Evolutionary conservation across 2,329 filamentous ascomycete species (phyloP), one percentile per base, ranked within the genome.

Genomic region (Neofusicoccum laricinum): DNA sequence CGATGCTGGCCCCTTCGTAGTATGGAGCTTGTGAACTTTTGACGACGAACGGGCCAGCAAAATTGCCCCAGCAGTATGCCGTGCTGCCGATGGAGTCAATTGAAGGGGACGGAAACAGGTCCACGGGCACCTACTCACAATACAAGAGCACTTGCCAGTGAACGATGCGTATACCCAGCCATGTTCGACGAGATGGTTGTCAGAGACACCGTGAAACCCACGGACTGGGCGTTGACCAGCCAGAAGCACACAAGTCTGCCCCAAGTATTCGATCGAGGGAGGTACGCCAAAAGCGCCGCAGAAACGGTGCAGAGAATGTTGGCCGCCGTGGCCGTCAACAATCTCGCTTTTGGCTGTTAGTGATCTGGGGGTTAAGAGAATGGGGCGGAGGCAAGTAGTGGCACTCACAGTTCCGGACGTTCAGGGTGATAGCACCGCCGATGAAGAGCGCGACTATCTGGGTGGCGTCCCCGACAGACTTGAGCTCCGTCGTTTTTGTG

Each of bases 21-120:
- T 67, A 41, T 10, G 76, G 76, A 2, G 77, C 75, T 49, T 78
- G 66, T 11, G 69, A 71, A 17, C 64, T 63, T 48, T 78, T 75
- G 0, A 78, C 76, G 2, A 77, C 75, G 61, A 78, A 78, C 2
- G 75, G 74, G 0, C 75, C 75, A 1, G 75, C 73, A 65, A 77
- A 78, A 51, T 77, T 78, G 6, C 77, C 76, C 75, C 75, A 78
- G 63, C 75, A 78, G 49, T 78, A 78, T 2, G 76, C 76, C 1
- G 75, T 76, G 50, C 45, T 48, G 8, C 12, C 25, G 0, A 1
- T 30, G 25, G 25, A 1, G 45, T 48, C 12, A 48, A 15, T 15
- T 48, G 19, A 46, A 25, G 25, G 12, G 25, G 25, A 4, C 19
- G 12, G 11, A 7, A 25, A 48, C 3, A 1, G 3, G 4, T 15